Conservation (phyloP, 2,329 filamentous ascomycete species). For the Ophiostoma piceae region DNA sequence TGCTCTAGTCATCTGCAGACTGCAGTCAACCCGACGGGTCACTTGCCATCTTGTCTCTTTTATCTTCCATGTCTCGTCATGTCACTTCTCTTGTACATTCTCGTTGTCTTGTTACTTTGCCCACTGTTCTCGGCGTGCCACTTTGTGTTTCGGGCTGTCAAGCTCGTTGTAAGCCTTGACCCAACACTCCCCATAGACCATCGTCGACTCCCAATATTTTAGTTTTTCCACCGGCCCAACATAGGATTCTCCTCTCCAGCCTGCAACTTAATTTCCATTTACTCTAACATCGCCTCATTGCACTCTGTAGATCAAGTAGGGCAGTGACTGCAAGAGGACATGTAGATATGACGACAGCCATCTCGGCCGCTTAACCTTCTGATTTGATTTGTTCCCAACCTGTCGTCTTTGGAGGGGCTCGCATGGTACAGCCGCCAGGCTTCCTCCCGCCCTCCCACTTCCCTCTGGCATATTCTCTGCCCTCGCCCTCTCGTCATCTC, state of each 20-base stretch:
- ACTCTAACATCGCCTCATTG: neutral
- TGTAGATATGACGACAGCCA: neutral
- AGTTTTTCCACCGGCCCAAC: neutral
- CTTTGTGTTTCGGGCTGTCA: neutral
- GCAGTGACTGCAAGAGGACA: neutral
- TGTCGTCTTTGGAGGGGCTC: neutral
- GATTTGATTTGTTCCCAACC: neutral
- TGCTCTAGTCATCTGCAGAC: constrained; percentile 19
- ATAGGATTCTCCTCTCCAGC: neutral
- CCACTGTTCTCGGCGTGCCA: neutral
- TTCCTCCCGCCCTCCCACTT: constrained; percentile 8
- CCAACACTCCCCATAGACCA: neutral
- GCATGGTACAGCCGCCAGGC: constrained; percentile 7
- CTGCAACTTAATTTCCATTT: neutral
- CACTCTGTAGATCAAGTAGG: neutral
- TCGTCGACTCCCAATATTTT: neutral
- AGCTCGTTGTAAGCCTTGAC: neutral
- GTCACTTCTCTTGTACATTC: neutral
- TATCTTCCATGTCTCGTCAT: neutral
- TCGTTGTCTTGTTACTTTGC: neutral
- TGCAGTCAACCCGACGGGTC: constrained; percentile 9
- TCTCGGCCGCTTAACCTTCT: neutral
- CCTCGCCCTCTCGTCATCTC: neutral
- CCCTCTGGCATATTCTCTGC: neutral
- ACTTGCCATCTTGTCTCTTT: neutral